These are phyloP conservation scores for Aspergillus affinis DNA, from an alignment of 495 filamentous ascomycete genomes.

Conservation along the genomic window DNA sequence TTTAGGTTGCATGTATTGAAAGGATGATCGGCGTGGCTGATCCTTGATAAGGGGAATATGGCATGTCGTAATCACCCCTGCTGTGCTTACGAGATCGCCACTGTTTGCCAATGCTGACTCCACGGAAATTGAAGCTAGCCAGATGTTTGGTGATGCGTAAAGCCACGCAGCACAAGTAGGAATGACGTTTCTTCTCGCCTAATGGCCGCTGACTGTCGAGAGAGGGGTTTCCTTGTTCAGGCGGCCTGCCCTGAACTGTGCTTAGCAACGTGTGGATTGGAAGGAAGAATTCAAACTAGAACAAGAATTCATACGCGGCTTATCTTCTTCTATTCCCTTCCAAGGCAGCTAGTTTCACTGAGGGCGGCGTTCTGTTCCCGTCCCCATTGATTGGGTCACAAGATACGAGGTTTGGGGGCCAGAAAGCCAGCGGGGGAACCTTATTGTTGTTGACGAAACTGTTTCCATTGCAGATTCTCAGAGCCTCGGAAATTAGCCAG, in stretches of 20 bases:
- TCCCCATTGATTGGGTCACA: too few species aligned
- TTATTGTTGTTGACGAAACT: background rate
- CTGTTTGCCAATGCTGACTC: too few species aligned
- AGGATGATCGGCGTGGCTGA: background rate
- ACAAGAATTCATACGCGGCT: background rate
- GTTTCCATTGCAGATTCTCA: background rate
- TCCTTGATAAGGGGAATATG: background rate
- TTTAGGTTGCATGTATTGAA: background rate
- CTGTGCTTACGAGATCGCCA: background rate
- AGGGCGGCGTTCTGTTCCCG: background rate
- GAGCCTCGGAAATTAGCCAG: background rate
- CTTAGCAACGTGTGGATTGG: background rate
- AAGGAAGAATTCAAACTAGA: background rate
- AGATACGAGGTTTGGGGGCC: background rate
- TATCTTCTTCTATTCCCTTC: background rate
- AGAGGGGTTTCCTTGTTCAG: background rate
- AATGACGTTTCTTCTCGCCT: too few species aligned
- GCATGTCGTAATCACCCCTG: background rate
- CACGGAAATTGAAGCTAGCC: too few species aligned
- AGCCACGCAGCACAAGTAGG: too few species aligned
- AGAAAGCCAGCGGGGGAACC: background rate
- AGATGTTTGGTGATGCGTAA: too few species aligned
- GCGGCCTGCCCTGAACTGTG: background rate
- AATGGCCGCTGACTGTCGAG: background rate
- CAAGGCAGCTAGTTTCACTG: background rate